Base-by-base conservation (phyloP, 2,329 filamentous ascomycete genomes). In the Raffaelea ambrosiae region DNA sequence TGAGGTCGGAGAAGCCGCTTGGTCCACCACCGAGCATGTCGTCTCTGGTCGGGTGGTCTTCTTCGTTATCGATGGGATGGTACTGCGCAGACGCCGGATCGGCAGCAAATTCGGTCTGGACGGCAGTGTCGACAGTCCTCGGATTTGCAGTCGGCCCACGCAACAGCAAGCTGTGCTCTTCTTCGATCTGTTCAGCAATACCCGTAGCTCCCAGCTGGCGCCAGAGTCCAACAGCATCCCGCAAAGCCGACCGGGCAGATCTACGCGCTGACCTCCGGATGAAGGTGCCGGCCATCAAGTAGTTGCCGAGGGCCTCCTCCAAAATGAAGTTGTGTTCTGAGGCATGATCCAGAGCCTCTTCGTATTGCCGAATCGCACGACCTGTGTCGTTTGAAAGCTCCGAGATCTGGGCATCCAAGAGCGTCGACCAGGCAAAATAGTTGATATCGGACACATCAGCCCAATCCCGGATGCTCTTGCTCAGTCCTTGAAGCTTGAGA, bases 231-330 rank as follows among this genome's bases (percentile, higher is more conserved):
- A 87, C 71, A 3, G 81, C 77, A 52, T 89, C 85, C 29, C 77
- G 73, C 16, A 90, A 66, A 1, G 83, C 76, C n/a, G 80, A 75
- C 46, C 82, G 76, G 22, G 86, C 86, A 33, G 84, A 83, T 51
- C 86, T 70, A 36, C 79, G 73, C 3, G 84, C 81, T 13, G 76
- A 75, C 52, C 76, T 72, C 14, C 85, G 72, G 46, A 86, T 70
- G 52, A 88, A 79, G 59, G 81, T 83, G 10, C 83, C 83, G 2
- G 81, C 84, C 67, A 89, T 84, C 26, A 89, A 69, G 59, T 87
- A 86, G 58, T 85, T 84, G 16, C 80, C 78, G 2, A 88, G 69
- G 0, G 83, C 86, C 61, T 89, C 84, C 51, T 90, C 86, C 44
- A 88, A 76, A 3, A 75, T 58, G 52, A 86, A 84, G 40, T 73